These are phyloP conservation scores for Sclerotiophoma versabilis DNA, from an alignment of 2,329 filamentous ascomycete species.

Conservation along the genomic window DNA sequence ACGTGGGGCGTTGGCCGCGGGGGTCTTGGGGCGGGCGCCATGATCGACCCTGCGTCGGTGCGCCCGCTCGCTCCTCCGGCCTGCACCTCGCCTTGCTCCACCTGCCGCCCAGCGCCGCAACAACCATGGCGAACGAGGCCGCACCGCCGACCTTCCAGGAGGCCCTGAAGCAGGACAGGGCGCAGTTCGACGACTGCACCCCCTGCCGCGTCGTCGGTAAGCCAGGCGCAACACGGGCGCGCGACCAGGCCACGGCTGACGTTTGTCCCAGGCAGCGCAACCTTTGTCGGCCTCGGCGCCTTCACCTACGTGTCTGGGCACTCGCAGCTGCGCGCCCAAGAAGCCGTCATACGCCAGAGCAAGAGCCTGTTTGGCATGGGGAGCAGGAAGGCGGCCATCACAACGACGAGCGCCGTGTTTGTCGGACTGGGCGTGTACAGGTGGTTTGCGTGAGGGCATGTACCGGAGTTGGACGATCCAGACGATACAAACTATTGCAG, in stretches of 20 bases:
- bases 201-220: constrained; percentile 75
- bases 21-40: constrained; percentile 27
- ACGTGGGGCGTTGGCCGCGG: constrained; percentile 36
- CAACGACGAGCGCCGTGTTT: constrained; percentile 49
- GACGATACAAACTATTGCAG: no score
- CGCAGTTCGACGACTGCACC: constrained; percentile 67
- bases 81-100: constrained; percentile 1
- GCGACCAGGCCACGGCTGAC: no score
- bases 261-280: constrained; percentile 48
- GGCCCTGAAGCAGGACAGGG: constrained; percentile 41
- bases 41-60: constrained; percentile 18
- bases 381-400: constrained; percentile 51
- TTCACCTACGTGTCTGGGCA: constrained; percentile 57
- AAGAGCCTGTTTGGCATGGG: constrained; percentile 53
- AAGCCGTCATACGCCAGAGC: constrained; percentile 51
- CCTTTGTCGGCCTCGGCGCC: constrained; percentile 56
- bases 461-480: background rate
- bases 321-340: constrained; percentile 51
- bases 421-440: constrained; percentile 55
- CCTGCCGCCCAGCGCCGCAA: background rate
- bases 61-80: no score
- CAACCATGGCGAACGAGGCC: constrained; percentile 24
- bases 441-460: constrained; percentile 42
- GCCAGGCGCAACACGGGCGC: background rate
- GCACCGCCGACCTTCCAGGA: constrained; percentile 37